Evolutionary conservation across 768 basidiomycete species (phyloP), one percentile per base, ranked within the genome.

Genomic region (Boletus rufocinnamomeus): DNA sequence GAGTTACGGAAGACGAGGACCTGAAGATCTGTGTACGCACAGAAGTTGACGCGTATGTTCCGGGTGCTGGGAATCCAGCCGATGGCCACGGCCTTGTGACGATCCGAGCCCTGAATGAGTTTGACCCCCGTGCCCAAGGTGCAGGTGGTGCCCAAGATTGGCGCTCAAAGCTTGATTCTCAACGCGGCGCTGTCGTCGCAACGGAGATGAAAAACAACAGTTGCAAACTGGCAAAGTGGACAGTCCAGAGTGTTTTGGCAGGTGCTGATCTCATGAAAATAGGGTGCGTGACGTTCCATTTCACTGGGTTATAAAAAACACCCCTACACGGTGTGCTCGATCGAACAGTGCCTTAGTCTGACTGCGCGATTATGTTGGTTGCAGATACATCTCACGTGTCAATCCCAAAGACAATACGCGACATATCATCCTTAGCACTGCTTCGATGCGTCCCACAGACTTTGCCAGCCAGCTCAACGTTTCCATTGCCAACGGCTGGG

Each of bases 121-220:
- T 97, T 74, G 96, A 98, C 74, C 83, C 94, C 25, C 85, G 93
- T 52, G 83, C 94, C 2, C 85, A 86, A 63, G 95, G 96, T 25
- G 87, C 91, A 1, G 96, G 95, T 28, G 94, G 95, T 50, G 95
- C 96, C 19, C 92, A 95, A n/a, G 97, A 99, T 74, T 99, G 97
- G 97, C 85, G 95, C 35, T 84, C 91, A n/a, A 96, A 96, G 76
- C 78, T 99, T 44, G 97, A 99, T 75, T 87, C 91, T 6, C 95
- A 98, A 75, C 86, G 95, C 46, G 97, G 97, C 61, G 97, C 97
- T 2, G 96, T 99, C 44, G 95, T 98, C 59, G 94, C 97, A 37
- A 95, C 93, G 27, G 97, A 99, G 80, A 98, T 98, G 97, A 99
- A 98, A 80, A 99, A 99, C 76, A 99, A 99, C 78, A 92, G 89